phyloP scores from a whole-genome alignment of 129 eudicot species.

The Apium graveolens region DNA sequence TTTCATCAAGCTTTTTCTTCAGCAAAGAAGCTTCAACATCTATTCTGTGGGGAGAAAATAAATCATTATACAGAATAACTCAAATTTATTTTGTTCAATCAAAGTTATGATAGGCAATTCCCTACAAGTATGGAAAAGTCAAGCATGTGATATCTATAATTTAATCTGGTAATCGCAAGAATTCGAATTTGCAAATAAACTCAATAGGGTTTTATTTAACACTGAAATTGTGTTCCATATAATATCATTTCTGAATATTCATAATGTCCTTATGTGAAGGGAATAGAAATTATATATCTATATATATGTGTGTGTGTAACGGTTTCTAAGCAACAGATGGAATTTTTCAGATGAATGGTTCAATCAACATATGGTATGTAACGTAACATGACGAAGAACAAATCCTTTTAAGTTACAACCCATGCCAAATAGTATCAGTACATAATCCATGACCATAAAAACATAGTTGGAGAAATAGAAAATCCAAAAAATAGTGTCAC shows the following conservation, averaged over 20 bases:
- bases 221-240: not conserved
- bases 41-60: conserved; percentile 46
- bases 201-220: not conserved
- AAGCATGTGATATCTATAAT: not conserved
- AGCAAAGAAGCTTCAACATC: conserved; percentile 70
- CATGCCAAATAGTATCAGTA: not conserved
- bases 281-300: no score
- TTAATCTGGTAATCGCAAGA: not conserved
- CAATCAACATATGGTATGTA: not conserved
- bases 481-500: not conserved
- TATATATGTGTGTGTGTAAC: no score
- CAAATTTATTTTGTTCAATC: not conserved
- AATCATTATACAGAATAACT: conserved; percentile 10
- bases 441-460: conserved; percentile 14
- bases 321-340: not conserved
- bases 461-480: not conserved
- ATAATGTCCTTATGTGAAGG: not conserved
- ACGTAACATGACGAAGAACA: not conserved
- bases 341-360: not conserved
- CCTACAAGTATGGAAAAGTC: not conserved
- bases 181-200: not conserved
- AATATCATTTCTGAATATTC: not conserved
- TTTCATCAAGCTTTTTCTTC: conserved; percentile 63
- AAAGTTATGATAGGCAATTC: not conserved
- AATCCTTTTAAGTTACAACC: not conserved